A percentile compares a stretch with the other conserved stretches of the same genome.
phyloP scores from a whole-genome alignment of 2,329 filamentous ascomycete species.

The Myriosclerotinia curreyana region DNA sequence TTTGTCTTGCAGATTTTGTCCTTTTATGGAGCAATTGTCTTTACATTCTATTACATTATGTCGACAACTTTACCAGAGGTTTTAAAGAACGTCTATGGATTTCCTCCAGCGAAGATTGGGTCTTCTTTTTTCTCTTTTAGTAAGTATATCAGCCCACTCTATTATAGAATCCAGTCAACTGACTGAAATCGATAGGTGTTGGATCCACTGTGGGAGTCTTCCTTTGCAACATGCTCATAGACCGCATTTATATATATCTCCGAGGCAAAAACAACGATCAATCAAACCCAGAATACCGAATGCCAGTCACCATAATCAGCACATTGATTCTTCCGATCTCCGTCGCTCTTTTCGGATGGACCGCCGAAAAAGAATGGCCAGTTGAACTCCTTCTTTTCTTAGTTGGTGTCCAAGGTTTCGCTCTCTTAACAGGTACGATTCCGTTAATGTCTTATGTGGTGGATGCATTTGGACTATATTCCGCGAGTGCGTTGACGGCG shows the following conservation, averaged over 20 bases:
- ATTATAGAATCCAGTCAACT: background rate
- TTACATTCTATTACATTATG: conserved; percentile 47
- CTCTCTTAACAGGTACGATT: conserved; percentile 48
- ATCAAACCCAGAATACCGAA: conserved; percentile 56
- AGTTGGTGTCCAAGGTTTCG: conserved; percentile 47
- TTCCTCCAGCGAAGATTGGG: conserved; percentile 51
- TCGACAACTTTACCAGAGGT: conserved; percentile 47
- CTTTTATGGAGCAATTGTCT: conserved; percentile 44
- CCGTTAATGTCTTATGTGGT: conserved; percentile 52
- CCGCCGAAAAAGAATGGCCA: conserved; percentile 50
- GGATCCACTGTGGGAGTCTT: conserved; percentile 45
- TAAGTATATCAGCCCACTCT: conserved; percentile 20
- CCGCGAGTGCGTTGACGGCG: conserved; percentile 44
- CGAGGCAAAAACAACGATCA: conserved; percentile 25
- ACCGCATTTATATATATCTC: conserved; percentile 32
- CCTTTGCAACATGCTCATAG: conserved; percentile 36
- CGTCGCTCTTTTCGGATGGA: conserved; percentile 57
- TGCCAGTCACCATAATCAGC: conserved; percentile 55
- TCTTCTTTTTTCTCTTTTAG: conserved; percentile 55
- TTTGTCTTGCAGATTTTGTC: conserved; percentile 49
- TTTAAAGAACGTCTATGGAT: conserved; percentile 42
- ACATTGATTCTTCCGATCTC: conserved; percentile 54
- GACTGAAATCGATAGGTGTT: conserved; percentile 26
- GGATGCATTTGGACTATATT: conserved; percentile 45
- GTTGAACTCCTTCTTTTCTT: conserved; percentile 47